These are phyloP conservation scores for Oryza punctata DNA, from an alignment of 176 grass and related monocot species.

Conservation along the genomic window DNA sequence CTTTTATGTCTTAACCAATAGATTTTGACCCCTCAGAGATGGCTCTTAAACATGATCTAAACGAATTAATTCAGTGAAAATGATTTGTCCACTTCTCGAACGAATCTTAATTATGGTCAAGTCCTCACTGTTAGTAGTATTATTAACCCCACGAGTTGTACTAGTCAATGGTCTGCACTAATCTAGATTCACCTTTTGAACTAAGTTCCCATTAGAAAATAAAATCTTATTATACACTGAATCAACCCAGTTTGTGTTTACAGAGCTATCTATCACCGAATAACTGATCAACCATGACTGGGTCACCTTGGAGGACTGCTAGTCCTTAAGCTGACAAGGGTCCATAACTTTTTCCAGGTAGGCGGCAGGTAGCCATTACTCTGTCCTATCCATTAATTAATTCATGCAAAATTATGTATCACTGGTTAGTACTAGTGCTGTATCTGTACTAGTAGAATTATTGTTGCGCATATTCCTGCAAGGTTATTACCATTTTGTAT, in stretches of 20 bases:
- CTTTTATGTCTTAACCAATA: too few relatives aligned
- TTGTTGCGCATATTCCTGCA: neutral
- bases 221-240: neutral
- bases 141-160: neutral
- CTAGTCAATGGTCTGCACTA: neutral
- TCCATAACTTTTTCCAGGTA: neutral
- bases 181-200: neutral
- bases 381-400: neutral
- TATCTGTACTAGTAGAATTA: neutral
- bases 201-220: neutral
- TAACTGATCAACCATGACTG: neutral
- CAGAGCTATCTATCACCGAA: neutral
- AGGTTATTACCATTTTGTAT: neutral
- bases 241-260: neutral
- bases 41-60: neutral
- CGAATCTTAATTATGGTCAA: neutral
- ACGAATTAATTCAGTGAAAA: neutral
- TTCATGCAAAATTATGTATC: neutral
- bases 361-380: constrained; percentile 31
- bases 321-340: neutral
- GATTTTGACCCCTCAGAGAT: neutral
- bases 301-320: neutral
- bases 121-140: neutral
- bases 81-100: neutral
- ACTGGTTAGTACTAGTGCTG: neutral